These are phyloP conservation scores for Trichoderma asperellum DNA, from an alignment of 2,329 filamentous ascomycete genomes.

Conservation along the genomic window DNA sequence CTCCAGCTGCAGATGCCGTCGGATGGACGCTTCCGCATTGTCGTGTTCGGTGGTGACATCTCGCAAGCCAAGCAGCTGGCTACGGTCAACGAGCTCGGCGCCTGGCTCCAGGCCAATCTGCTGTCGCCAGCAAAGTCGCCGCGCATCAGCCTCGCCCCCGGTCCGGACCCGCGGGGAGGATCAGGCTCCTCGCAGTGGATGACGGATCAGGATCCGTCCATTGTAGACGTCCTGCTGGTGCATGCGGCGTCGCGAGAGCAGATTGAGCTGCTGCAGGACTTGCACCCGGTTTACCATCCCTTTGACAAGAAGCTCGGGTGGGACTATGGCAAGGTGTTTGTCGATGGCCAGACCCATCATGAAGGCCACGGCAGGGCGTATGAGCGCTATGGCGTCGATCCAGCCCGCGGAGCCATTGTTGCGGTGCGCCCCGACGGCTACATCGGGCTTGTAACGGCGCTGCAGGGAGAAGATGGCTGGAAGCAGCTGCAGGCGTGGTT, in stretches of 20 bases:
- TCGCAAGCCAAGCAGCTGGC: conserved; percentile 46
- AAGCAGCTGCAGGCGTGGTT: conserved; percentile 29
- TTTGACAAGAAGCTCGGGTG: conserved; percentile 53
- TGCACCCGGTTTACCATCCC: conserved; percentile 54
- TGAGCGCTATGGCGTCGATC: conserved; percentile 58
- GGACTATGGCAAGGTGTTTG: conserved; percentile 61
- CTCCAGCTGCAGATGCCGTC: conserved; percentile 59
- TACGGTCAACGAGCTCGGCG: conserved; percentile 53
- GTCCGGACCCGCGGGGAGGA: conserved; percentile 21
- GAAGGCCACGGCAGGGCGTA: conserved; percentile 58
- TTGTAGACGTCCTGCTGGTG: conserved; percentile 64
- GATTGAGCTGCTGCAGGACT: conserved; percentile 52
- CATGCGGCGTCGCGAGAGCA: conserved; percentile 57
- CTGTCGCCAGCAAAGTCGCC: conserved; percentile 44
- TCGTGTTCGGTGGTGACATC: conserved; percentile 67
- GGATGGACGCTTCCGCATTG: conserved; percentile 62
- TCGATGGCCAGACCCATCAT: conserved; percentile 58
- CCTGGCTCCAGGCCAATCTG: conserved; percentile 47
- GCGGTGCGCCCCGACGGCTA: conserved; percentile 70
- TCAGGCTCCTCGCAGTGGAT: conserved; percentile 9
- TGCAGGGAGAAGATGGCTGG: conserved; percentile 39
- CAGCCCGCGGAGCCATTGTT: conserved; percentile 59
- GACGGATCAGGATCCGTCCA: conserved; percentile 25
- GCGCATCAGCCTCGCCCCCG: conserved; percentile 34
- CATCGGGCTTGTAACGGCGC: conserved; percentile 51